Evolutionary conservation across 192 early-diverging fungal genomes (phyloP).

Genomic region (Geranomyces variabilis): DNA sequence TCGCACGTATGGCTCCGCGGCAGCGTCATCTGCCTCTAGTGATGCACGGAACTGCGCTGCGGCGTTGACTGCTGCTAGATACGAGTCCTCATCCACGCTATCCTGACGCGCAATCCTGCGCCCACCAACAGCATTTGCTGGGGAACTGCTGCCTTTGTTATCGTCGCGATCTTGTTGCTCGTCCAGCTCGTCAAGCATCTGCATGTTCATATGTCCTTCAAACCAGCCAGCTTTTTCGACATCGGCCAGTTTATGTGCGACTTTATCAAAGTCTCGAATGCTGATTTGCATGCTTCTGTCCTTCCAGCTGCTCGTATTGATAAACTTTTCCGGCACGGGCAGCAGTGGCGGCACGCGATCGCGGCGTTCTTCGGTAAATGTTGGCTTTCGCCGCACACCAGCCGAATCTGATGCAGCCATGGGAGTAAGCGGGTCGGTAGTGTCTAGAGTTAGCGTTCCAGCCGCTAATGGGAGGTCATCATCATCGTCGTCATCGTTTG

Average conservation of each 20-base stretch:
- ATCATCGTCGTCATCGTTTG: conserved; percentile 6
- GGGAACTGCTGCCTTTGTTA: too few species aligned
- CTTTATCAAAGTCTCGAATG: conserved; percentile 26
- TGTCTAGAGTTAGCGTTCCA: not conserved
- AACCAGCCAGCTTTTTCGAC: conserved; percentile 32
- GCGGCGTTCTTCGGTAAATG: conserved; percentile 27
- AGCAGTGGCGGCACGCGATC: conserved; percentile 21
- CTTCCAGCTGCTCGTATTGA: conserved; percentile 8
- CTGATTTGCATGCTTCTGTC: conserved; percentile 13
- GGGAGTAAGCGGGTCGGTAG: not conserved
- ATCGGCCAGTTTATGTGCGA: conserved; percentile 22
- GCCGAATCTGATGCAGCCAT: not conserved
- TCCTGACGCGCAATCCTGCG: not conserved
- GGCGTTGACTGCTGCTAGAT: not conserved
- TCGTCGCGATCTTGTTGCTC: not conserved
- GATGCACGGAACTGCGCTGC: conserved; percentile 21
- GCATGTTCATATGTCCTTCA: conserved; percentile 21
- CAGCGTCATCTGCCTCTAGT: not conserved
- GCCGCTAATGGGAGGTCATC: not conserved
- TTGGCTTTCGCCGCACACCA: not conserved
- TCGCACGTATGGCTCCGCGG: not conserved
- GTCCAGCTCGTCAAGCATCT: conserved; percentile 16
- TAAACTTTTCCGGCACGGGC: conserved; percentile 25
- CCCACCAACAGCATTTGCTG: too few species aligned
- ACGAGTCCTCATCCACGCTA: conserved; percentile 10